These are phyloP conservation scores for Thielaviopsis populi DNA, from an alignment of 2,329 filamentous ascomycete genomes.

Conservation along the genomic window DNA sequence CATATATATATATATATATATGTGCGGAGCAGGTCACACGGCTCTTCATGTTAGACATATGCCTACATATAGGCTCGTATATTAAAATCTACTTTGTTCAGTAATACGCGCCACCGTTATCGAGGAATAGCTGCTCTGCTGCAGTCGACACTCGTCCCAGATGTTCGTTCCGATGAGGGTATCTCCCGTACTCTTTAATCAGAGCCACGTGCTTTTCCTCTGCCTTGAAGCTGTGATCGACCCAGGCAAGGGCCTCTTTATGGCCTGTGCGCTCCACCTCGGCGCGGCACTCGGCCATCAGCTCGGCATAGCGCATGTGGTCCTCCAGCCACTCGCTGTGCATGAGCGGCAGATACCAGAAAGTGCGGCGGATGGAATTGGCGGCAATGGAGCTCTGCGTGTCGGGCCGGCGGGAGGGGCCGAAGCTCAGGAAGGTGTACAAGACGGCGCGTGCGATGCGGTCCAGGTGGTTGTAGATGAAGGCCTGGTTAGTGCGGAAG, in stretches of 20 bases:
- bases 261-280: conserved; percentile 23
- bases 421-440: conserved; percentile 21
- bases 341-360: conserved; percentile 46
- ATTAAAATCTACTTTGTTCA: background rate
- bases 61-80: background rate
- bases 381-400: conserved; percentile 22
- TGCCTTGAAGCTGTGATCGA: conserved; percentile 6
- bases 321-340: conserved; percentile 38
- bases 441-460: conserved; percentile 35
- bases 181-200: conserved; percentile 39
- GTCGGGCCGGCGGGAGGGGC: conserved; percentile 16
- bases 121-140: conserved; percentile 37
- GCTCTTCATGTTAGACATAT: background rate
- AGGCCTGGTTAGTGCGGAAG: conserved; percentile 35
- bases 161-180: conserved; percentile 41
- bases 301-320: conserved; percentile 28
- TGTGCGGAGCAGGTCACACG: background rate
- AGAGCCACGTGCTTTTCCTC: conserved; percentile 35
- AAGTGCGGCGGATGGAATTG: conserved; percentile 30
- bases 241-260: conserved; percentile 19
- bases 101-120: conserved; percentile 25
- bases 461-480: conserved; percentile 42
- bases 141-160: conserved; percentile 34
- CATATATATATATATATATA: background rate
- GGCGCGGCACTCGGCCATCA: conserved; percentile 22